Base-by-base conservation (phyloP, 2,329 filamentous ascomycete species). In the Penicillium sp. region DNA sequence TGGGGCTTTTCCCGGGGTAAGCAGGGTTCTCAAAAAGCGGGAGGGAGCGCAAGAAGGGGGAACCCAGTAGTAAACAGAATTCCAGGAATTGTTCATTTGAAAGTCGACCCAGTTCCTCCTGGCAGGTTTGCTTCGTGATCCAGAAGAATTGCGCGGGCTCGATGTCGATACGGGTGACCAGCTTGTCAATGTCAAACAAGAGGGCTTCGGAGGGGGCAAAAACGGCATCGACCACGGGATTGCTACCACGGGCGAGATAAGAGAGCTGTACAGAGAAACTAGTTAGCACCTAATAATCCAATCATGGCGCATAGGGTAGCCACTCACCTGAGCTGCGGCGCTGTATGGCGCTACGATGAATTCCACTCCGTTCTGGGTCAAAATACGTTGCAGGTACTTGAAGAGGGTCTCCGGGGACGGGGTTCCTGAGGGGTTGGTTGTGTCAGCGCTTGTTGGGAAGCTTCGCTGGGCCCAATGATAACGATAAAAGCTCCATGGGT, bases 271-370 rank as follows among this genome's bases (percentile, higher is more conserved):
- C n/a, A 4, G 19, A 39, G 21, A 33, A 24, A 40, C 21, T 13
- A 21, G 40, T 59, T 28, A 58, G 41, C 43, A 43, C 3, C 22
- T 12, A 19, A 32, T 32, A 34, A 19, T 49, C 10, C n/a, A 22
- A 22, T n/a, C 19, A 32, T 33, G 15, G n/a, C 21, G 38, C n/a
- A 39, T 24, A 29, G 38, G 41, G 31, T 6, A 32, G 24, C 4
- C 35, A 38, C 75, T 64, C 70, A 91, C 87, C 81, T 95, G 88
- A 51, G 88, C 87, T 61, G 85, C 84, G 33, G 90, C 88, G 67
- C 85, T 89, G 73, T 88, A 95, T 1, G 91, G 91, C 12, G 91
- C 85, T 39, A 94, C 85, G 42, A 88, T 75, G 63, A 89, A 95
- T 53, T 87, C 79, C 49, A 95, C 73, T 2, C 77, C 77, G 54